These are phyloP conservation scores for Zygnema circumcarinatum DNA, from an alignment of 139 green algal genomes.

Conservation along the genomic window DNA sequence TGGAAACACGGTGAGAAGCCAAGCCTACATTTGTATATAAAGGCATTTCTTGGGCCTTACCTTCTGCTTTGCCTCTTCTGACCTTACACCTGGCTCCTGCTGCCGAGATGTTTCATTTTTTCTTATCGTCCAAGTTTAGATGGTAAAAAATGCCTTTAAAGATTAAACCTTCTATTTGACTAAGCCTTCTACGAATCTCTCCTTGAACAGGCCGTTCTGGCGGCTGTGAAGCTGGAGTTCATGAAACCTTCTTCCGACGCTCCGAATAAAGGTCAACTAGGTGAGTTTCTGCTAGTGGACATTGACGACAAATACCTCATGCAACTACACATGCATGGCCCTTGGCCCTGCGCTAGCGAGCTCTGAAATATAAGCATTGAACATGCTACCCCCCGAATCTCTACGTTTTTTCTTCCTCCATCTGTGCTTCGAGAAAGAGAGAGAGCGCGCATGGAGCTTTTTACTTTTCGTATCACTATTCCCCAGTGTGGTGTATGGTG, in stretches of 20 bases:
- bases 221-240: constrained; percentile 73
- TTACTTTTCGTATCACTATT: no score
- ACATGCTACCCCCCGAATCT: no score
- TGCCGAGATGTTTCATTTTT: not conserved
- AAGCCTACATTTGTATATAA: not conserved
- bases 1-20: constrained; percentile 64
- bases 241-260: constrained; percentile 61
- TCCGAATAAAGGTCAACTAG: constrained; percentile 62
- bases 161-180: no score
- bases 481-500: no score
- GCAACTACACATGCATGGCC: no score
- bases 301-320: no score
- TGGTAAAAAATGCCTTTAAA: no score
- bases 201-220: constrained; percentile 67
- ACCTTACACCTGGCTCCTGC: not conserved
- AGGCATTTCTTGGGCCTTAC: not conserved
- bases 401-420: not conserved
- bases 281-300: not conserved
- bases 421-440: not conserved
- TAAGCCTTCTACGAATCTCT: not conserved
- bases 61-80: not conserved
- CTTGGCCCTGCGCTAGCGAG: not conserved
- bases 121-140: no score
- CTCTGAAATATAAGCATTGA: no score
- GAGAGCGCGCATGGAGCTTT: no score